Evolutionary conservation across 805 yeast species (phyloP).

Genomic region (Scheffersomyces ergatensis): DNA sequence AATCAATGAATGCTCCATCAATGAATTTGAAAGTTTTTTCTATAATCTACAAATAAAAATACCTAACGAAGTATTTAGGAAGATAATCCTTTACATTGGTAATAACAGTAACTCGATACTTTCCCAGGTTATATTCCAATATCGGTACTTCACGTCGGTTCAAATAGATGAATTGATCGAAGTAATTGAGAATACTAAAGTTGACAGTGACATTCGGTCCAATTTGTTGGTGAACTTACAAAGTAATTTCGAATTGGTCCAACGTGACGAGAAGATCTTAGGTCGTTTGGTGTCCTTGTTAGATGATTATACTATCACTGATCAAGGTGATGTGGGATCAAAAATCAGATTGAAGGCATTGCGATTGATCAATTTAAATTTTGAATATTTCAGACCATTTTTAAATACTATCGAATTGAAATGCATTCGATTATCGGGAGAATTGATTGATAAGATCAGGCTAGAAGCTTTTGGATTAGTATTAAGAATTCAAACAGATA

Average conservation of each 20-base stretch:
- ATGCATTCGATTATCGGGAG: slow-evolving; percentile 59
- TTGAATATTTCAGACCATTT: background rate
- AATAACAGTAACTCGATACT: slow-evolving; percentile 21
- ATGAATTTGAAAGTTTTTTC: slow-evolving; percentile 15
- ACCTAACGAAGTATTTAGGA: slow-evolving; percentile 13
- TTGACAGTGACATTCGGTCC: slow-evolving; percentile 30
- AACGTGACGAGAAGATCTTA: background rate
- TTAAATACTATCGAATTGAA: slow-evolving; percentile 21
- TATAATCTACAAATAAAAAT: slow-evolving; percentile 1
- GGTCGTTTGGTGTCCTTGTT: slow-evolving; percentile 35
- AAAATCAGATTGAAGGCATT: slow-evolving; percentile 58
- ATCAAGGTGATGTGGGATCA: slow-evolving; percentile 92
- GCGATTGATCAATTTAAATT: slow-evolving; percentile 30
- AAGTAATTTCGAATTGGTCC: slow-evolving; percentile 6
- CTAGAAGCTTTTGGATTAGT: slow-evolving; percentile 35
- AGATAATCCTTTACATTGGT: slow-evolving; percentile 36
- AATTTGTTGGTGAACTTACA: slow-evolving; percentile 21
- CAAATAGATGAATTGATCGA: slow-evolving; percentile 19
- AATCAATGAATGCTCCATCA: slow-evolving; percentile 5
- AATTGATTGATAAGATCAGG: slow-evolving; percentile 58
- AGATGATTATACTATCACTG: slow-evolving; percentile 75
- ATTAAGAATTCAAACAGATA: slow-evolving; percentile 3
- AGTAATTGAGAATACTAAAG: slow-evolving; percentile 18
- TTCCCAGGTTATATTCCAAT: slow-evolving; percentile 22
- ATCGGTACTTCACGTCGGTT: slow-evolving; percentile 6